phyloP scores from a whole-genome alignment of 352 stramenopile genomes.

The Globisporangium lucens region DNA sequence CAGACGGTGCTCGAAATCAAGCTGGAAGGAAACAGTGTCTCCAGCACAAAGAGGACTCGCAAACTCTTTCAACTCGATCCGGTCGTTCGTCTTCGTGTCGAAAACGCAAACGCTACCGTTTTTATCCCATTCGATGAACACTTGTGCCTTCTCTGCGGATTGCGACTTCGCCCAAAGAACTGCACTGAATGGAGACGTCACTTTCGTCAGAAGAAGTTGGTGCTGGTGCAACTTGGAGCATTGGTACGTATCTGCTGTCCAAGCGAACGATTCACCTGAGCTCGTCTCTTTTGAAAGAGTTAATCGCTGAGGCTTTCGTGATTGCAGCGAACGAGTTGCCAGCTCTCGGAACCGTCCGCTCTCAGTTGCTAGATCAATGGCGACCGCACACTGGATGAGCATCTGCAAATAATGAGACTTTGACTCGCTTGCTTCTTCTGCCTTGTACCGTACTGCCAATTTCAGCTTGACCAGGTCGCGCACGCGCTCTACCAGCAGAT shows the following conservation, averaged over 20 bases:
- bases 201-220: constrained; percentile 20
- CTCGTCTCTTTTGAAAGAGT: neutral
- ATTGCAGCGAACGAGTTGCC: neutral
- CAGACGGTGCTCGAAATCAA: constrained; percentile 31
- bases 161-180: constrained; percentile 1
- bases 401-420: constrained; percentile 66
- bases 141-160: neutral
- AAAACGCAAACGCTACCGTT: constrained; percentile 18
- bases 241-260: neutral
- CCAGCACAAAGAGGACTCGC: constrained; percentile 28
- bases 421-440: constrained; percentile 42
- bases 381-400: constrained; percentile 54
- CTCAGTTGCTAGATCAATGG: constrained; percentile 59
- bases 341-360: constrained; percentile 12
- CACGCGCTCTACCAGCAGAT: constrained; percentile 36
- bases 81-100: constrained; percentile 2
- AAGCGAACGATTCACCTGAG: neutral
- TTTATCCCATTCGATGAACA: constrained; percentile 27
- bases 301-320: constrained; percentile 3
- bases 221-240: constrained; percentile 3
- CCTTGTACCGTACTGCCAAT: constrained; percentile 42
- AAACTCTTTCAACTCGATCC: constrained; percentile 19
- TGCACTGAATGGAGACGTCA: constrained; percentile 26
- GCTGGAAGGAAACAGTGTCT: constrained; percentile 38
- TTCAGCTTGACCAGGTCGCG: constrained; percentile 43